Base-by-base conservation (phyloP, 495 filamentous ascomycete species). In the Letharia lupina region DNA sequence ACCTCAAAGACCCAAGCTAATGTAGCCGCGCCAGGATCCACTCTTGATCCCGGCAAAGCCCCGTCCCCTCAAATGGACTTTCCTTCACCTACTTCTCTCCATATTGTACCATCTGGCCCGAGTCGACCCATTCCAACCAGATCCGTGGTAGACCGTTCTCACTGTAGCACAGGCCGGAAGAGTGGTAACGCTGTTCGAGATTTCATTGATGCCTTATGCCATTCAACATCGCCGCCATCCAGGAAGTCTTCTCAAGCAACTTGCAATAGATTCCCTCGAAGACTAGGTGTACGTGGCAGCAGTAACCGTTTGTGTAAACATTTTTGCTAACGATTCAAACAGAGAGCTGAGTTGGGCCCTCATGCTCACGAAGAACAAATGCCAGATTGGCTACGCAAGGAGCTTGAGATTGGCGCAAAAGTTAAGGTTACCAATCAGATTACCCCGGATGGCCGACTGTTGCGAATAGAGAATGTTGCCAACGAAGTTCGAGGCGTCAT, bases 351-450 rank as follows among this genome's bases (percentile, higher is more conserved):
- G 70, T 81, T 98, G 45, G 94, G 94, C 1, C 90, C 88, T 16
- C 85, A 94, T 78, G 90, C 91, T 10, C 83, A 91, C 72, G 94
- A 98, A 74, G 86, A 89, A 47, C 82, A 84, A 67, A 98, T 98
- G 94, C 94, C 94, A 1, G 77, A 78, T 13, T 89, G 89, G 86
- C 83, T 98, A 11, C 81, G 83, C 13, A 80, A 81, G 31, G 77
- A 89, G 71, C 82, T 97, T 6, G 82, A 88, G 68, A 83, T 79
- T 52, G 86, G 87, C 37, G 85, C 84, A 20, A 82, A 82, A 63
- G 77, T 83, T 37, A 82, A 81, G 42, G 77, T 79, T 18, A 73
- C 77, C 65, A 86, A 86, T 73, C 83, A 76, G 47, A 83, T 88
- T 37, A 76, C 78, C 41, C 57, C 72, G 0, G 80, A 84, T 69